These are phyloP conservation scores for Neopestalotiopsis sp. DNA, from an alignment of 2,329 filamentous ascomycete genomes.

Conservation along the genomic window DNA sequence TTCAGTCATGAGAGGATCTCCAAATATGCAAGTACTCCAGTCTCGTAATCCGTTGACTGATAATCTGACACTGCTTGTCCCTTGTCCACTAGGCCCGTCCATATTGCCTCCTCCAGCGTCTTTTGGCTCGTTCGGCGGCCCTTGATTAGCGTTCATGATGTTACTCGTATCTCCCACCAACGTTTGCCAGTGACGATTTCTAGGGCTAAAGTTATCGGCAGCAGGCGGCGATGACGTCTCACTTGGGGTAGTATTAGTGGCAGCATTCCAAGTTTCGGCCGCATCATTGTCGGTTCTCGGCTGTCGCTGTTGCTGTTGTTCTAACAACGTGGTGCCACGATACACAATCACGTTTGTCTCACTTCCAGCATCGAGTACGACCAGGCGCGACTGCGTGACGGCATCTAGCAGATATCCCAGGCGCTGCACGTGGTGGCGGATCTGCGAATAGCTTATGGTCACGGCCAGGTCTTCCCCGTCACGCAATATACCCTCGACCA, in stretches of 20 bases:
- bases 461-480: constrained; percentile 67
- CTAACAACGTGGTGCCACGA: constrained; percentile 15
- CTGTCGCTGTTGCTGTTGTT: not conserved
- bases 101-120: too few relatives aligned
- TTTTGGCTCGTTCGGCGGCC: too few relatives aligned
- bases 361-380: constrained; percentile 58
- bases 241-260: not conserved
- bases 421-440: constrained; percentile 57
- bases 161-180: constrained; percentile 17
- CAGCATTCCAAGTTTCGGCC: not conserved
- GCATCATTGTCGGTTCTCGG: not conserved
- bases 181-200: constrained; percentile 5
- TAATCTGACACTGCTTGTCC: constrained; percentile 26
- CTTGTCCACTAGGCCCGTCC: not conserved
- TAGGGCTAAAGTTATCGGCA: not conserved
- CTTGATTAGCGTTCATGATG: not conserved
- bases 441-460: constrained; percentile 59
- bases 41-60: constrained; percentile 57
- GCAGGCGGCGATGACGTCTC: not conserved
- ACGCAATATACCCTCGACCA: constrained; percentile 60
- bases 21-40: constrained; percentile 65
- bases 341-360: constrained; percentile 55
- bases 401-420: constrained; percentile 55
- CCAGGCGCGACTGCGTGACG: constrained; percentile 56
- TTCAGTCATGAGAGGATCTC: constrained; percentile 60